Evolutionary conservation across 441 rosid species (phyloP).

Genomic region (Flueggea neowawraea): DNA sequence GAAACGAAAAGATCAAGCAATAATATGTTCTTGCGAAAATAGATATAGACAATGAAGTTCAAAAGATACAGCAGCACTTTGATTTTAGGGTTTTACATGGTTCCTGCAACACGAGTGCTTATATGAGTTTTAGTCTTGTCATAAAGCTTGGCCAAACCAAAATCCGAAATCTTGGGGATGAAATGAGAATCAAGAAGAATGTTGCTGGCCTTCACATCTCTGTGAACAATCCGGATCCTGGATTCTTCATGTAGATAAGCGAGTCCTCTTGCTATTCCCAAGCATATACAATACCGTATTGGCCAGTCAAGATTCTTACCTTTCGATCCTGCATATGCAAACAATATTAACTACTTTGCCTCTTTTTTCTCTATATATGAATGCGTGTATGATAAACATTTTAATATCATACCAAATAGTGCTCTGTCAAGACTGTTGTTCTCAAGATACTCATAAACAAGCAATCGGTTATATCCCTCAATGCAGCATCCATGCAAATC

Average conservation of each 20-base stretch:
- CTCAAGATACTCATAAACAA: conserved; percentile 64
- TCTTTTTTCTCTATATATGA: not conserved
- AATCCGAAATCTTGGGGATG: conserved; percentile 68
- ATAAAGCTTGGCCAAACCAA: conserved; percentile 72
- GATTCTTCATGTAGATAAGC: conserved; percentile 83
- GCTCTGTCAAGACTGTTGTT: conserved; percentile 70
- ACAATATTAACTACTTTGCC: not conserved
- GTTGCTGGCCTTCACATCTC: conserved; percentile 76
- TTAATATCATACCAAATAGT: conserved; percentile 39
- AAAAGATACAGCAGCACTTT: not conserved
- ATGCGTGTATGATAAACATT: not conserved
- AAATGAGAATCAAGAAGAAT: conserved; percentile 55
- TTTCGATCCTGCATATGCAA: conserved; percentile 23
- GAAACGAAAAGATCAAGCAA: too few species aligned
- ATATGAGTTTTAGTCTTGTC: conserved; percentile 76
- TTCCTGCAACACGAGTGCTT: conserved; percentile 73
- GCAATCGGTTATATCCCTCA: conserved; percentile 48
- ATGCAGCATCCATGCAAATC: conserved; percentile 67
- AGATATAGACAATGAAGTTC: too few species aligned
- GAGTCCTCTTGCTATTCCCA: conserved; percentile 68
- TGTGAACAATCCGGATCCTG: conserved; percentile 60
- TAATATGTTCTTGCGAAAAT: too few species aligned
- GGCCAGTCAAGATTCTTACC: conserved; percentile 40
- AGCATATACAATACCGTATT: conserved; percentile 47
- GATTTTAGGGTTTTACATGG: conserved; percentile 37